phyloP scores from a whole-genome alignment of 208 protist genomes.

The Trypanosoma cruzi region DNA sequence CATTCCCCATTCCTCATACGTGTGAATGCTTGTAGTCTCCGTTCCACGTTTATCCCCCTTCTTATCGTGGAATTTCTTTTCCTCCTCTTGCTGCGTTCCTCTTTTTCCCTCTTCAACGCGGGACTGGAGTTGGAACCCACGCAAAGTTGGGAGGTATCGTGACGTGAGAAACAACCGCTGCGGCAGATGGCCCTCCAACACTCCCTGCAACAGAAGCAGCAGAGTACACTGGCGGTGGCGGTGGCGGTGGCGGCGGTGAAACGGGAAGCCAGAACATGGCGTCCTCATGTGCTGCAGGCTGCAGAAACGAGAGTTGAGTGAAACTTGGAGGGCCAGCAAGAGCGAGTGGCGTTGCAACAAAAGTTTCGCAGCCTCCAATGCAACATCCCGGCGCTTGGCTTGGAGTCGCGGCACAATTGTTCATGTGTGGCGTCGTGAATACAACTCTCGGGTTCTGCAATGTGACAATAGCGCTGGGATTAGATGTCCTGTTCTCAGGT shows the following conservation, averaged over 20 bases:
- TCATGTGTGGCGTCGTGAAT: neutral
- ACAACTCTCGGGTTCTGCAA: neutral
- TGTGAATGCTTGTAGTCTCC: neutral
- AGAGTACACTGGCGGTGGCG: neutral
- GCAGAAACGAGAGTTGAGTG: neutral
- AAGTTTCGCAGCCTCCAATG: neutral
- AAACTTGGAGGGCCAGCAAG: neutral
- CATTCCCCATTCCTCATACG: neutral
- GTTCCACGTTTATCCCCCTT: neutral
- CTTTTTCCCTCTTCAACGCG: neutral
- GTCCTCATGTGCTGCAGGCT: neutral
- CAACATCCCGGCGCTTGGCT: neutral
- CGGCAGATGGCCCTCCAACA: neutral
- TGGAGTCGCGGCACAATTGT: neutral
- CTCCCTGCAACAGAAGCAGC: neutral
- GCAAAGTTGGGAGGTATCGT: neutral
- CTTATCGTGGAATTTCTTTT: neutral
- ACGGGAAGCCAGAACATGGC: constrained; percentile 12
- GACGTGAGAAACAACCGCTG: neutral
- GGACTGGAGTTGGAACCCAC: neutral
- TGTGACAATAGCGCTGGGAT: neutral
- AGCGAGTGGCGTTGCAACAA: neutral
- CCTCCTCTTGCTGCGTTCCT: neutral
- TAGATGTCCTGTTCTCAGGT: neutral
- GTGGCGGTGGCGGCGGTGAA: neutral